Base-by-base conservation (phyloP, 2,329 filamentous ascomycete genomes). In the Colletotrichum tabaci region DNA sequence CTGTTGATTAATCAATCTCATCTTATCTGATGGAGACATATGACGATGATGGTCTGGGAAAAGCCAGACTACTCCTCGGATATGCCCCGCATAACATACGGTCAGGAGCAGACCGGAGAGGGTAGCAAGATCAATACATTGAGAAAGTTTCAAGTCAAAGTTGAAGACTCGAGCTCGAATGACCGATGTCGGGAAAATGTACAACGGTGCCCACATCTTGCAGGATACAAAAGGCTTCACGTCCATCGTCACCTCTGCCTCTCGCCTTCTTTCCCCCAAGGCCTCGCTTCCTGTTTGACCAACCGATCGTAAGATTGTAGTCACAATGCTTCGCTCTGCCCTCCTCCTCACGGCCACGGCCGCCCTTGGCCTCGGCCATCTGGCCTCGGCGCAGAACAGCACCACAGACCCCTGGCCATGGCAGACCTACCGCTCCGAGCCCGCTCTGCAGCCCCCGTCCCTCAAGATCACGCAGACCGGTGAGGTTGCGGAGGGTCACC, bases 401-500 rank as follows among this genome's bases (percentile, higher is more conserved):
- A 68, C 60, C 8, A 26, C 23, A 18, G 46, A 61, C 56, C 56
- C 56, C 6, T 68, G 66, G 66, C 66, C 61, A 4, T 68, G 66
- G 61, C 61, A 68, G 53, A 68, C 66, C 21, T 68, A 68, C 66
- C 66, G 60, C 8, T 68, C 66, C 7, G 60, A 68, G 53, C 66
- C 66, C 2, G 21, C 66, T 7, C 52, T 68, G 21, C 66, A 68
- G 61, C 61, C 66, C 8, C 60, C 61, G 0, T 68, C 61, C n/a
- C 46, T 65, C 21, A 65, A 53, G 53, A 44, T 68, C 38, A 68
- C 66, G 2, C 66, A 65, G 61, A 65, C 60, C 4, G 75, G 73
- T 2, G 42, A 74, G 5, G 61, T 77, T 2, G 73, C 78, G 0
- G 74, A 77, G 6, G 78, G 78, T 0, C 77, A 79, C 7, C 55